Evolutionary conservation across 2,329 filamentous ascomycete genomes (phyloP).

Genomic region (Periconia sp.): DNA sequence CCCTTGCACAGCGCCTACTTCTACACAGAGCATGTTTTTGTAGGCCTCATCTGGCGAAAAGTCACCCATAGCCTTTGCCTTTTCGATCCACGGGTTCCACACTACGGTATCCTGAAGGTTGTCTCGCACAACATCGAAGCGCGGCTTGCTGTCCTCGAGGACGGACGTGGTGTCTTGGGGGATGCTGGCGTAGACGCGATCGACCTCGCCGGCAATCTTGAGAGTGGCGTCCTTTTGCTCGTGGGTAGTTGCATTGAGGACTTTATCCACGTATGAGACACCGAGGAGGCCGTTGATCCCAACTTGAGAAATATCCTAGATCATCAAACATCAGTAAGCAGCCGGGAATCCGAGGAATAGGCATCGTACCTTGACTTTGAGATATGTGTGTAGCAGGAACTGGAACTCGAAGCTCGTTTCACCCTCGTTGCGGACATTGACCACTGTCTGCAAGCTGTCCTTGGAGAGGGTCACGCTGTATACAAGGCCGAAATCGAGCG

Average conservation of each 20-base stretch:
- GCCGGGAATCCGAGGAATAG: not conserved
- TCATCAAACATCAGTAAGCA: not conserved
- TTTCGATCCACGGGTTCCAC: conserved; percentile 96
- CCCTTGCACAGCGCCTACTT: conserved; percentile 81
- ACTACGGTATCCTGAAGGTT: conserved; percentile 88
- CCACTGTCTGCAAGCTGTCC: conserved; percentile 76
- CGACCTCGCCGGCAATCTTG: conserved; percentile 77
- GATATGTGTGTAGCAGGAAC: conserved; percentile 88
- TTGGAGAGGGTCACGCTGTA: conserved; percentile 88
- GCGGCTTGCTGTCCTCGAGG: conserved; percentile 65
- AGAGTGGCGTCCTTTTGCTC: conserved; percentile 71
- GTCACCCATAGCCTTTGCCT: conserved; percentile 80
- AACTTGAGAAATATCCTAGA: conserved; percentile 78
- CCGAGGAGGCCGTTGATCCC: conserved; percentile 77
- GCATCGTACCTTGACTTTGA: conserved; percentile 73
- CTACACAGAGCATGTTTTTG: conserved; percentile 92
- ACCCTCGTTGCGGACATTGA: conserved; percentile 90
- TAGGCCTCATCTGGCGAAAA: conserved; percentile 89
- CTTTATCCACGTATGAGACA: conserved; percentile 83
- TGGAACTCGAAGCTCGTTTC: conserved; percentile 86
- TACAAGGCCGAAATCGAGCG: conserved; percentile 84
- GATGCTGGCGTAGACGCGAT: conserved; percentile 80
- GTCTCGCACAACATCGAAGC: conserved; percentile 79
- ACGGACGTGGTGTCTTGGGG: conserved; percentile 69
- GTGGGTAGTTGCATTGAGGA: conserved; percentile 66